Evolutionary conservation across 495 filamentous ascomycete genomes (phyloP).

Genomic region (Neurospora discreta): DNA sequence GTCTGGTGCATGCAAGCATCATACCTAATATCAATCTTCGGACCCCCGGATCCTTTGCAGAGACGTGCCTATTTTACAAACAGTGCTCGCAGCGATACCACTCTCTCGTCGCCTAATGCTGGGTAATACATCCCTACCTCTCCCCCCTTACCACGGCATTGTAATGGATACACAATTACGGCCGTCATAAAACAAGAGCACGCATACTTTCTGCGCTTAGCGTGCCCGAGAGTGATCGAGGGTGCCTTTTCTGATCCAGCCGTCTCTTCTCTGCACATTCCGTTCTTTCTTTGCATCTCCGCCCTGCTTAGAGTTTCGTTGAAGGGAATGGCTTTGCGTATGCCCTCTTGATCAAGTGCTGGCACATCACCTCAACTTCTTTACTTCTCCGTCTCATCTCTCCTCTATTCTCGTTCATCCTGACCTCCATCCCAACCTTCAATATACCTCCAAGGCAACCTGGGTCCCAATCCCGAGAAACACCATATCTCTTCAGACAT

Average conservation of each 20-base stretch:
- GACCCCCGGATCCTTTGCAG: background rate
- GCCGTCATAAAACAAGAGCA: background rate
- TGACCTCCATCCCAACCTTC: background rate
- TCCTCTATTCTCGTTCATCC: background rate
- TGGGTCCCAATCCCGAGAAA: background rate
- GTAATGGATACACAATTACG: background rate
- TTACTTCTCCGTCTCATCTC: background rate
- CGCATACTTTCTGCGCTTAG: background rate
- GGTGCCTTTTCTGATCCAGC: background rate
- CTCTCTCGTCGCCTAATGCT: background rate
- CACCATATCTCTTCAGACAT: background rate
- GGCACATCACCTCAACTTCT: background rate
- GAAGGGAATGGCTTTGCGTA: background rate
- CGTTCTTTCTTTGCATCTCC: background rate
- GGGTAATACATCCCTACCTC: background rate
- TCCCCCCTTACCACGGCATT: background rate
- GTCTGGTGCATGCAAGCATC: background rate
- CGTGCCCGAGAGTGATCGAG: background rate
- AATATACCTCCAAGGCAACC: background rate
- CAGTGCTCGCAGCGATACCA: background rate
- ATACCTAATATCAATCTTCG: background rate
- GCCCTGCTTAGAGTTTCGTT: background rate
- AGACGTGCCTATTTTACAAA: background rate
- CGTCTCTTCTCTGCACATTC: background rate
- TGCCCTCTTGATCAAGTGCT: background rate